Evolutionary conservation across 257 asterid species (phyloP).

Genomic region (Solanum paucissectum): DNA sequence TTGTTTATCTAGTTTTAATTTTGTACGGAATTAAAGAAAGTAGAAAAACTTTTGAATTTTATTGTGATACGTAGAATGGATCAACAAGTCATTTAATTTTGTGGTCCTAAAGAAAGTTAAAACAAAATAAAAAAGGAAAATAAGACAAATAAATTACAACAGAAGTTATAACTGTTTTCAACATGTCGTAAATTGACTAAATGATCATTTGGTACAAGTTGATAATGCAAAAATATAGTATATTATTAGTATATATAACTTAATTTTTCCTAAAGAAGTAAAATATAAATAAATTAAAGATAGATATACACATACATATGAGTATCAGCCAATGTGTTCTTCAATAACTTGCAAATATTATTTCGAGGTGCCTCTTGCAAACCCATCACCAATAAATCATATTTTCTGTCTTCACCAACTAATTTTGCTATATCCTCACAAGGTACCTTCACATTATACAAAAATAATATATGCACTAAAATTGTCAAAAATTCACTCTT

Average conservation of each 20-base stretch:
- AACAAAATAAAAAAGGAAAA: too few relatives aligned
- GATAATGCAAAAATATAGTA: background rate
- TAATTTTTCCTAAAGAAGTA: background rate
- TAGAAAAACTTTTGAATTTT: too few relatives aligned
- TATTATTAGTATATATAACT: background rate
- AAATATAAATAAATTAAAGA: background rate
- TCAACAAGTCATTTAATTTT: background rate
- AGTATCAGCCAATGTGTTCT: constrained; percentile 29
- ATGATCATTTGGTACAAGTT: background rate
- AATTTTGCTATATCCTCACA: constrained; percentile 41
- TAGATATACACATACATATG: constrained; percentile 26
- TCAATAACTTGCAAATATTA: constrained; percentile 31
- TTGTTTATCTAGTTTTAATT: too few relatives aligned
- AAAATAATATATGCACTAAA: background rate
- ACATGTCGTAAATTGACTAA: too few relatives aligned
- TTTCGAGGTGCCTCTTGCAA: constrained; percentile 55
- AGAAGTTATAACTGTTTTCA: background rate
- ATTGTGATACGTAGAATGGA: too few relatives aligned
- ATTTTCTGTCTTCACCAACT: constrained; percentile 38
- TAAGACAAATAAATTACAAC: too few relatives aligned
- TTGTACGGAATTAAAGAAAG: too few relatives aligned
- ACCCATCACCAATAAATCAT: constrained; percentile 53
- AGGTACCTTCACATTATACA: constrained; percentile 17
- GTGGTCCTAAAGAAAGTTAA: background rate
- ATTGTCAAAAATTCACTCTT: background rate